Evolutionary conservation across 169 alveolate genomes (phyloP).

Genomic region (Cyclospora cayetanensis): DNA sequence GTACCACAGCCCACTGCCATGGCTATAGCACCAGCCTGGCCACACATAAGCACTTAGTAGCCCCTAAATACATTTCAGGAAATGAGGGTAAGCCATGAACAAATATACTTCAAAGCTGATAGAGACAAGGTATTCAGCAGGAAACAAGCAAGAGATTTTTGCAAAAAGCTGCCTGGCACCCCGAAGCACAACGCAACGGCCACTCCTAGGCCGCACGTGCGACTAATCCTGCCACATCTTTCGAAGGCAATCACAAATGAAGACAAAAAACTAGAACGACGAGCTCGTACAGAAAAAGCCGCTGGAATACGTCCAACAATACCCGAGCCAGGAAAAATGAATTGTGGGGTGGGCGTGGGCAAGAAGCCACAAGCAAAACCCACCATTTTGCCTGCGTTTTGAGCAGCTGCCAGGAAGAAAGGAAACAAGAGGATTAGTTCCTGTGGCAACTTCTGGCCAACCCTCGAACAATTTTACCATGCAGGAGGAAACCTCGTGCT

Average conservation of each 20-base stretch:
- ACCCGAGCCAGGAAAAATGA: not conserved
- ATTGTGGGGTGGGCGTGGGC: conserved; percentile 37
- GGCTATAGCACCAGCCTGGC: too few relatives aligned
- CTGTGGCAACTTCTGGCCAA: not conserved
- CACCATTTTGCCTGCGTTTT: conserved; percentile 61
- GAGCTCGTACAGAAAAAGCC: not conserved
- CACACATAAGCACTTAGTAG: too few relatives aligned
- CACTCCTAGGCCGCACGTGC: too few relatives aligned
- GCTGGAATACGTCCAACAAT: not conserved
- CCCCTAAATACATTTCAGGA: too few relatives aligned
- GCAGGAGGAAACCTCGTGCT: not conserved
- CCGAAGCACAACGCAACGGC: too few relatives aligned
- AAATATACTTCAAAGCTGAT: too few relatives aligned
- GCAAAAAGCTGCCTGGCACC: too few relatives aligned
- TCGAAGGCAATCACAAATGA: not conserved
- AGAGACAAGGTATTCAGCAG: too few relatives aligned
- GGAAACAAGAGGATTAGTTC: conserved; percentile 32
- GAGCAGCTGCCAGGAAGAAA: conserved; percentile 33
- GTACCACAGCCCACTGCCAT: too few relatives aligned
- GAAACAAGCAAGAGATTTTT: too few relatives aligned
- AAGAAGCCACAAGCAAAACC: not conserved
- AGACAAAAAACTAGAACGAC: not conserved
- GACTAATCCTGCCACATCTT: not conserved
- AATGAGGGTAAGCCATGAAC: too few relatives aligned
- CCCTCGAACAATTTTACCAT: not conserved